Evolutionary conservation across 352 stramenopile species (phyloP), one percentile per base, ranked within the genome.

Genomic region (Pythium brachiatum): DNA sequence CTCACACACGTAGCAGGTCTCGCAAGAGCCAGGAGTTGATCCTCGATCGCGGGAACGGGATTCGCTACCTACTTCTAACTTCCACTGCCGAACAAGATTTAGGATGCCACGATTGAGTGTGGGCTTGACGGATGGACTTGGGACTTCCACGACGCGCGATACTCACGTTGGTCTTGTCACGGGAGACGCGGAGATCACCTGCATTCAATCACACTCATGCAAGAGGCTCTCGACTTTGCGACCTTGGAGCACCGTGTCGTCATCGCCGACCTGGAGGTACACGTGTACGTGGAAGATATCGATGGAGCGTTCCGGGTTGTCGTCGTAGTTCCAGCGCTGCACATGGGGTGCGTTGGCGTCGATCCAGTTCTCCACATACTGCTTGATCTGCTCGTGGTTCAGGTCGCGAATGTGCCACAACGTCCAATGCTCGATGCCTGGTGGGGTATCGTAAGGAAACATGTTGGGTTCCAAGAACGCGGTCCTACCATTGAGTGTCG

Each of bases 261-360:
- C 70, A 12, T 78, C 68, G 8, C 66, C 60, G 43, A 93, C 84
- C 75, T 94, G 86, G 44, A 95, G 77, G 70, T 94, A 95, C 65
- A 95, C 86, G 73, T 95, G 86, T n/a, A 95, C 86, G 64, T 95
- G 86, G 73, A 94, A 95, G 64, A 95, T 94, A 63, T 92, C 77
- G 80, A 95, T 95, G 5, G 86, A 95, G 26, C 86, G 83, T 64
- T 95, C 84, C 48, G 84, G 81, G 57, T 95, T 95, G 72, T 95
- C 86, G 69, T 95, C 86, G 69, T 95, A 95, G 72, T 95, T 95
- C 86, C 86, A 95, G 21, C 69, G 62, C 39, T 76, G 57, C 20
- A 93, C 82, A 54, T 92, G 82, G 7, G 82, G 81, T 15, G 86
- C 86, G 47, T 95, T 94, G 18, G 82, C 81, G 44, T 93, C 79